Conservation (phyloP, 2,329 filamentous ascomycete species). For the Hymenoscyphus infarciens region DNA sequence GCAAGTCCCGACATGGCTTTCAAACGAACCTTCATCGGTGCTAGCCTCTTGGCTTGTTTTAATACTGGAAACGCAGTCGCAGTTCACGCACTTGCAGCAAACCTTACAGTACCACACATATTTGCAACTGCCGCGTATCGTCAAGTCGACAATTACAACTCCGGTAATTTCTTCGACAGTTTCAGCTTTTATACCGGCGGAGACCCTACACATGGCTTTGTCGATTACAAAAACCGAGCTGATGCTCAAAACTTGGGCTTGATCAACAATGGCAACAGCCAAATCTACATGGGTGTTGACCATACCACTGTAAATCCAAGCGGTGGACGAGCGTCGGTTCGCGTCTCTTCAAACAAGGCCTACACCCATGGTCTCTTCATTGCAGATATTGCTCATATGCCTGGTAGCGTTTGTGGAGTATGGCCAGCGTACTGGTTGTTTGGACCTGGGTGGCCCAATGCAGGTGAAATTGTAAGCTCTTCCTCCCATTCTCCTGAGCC, state of each 20-base stretch:
- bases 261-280: slow-evolving; percentile 52
- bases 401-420: slow-evolving; percentile 63
- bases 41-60: slow-evolving; percentile 14
- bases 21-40: slow-evolving; percentile 8
- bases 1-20: slow-evolving; percentile 11
- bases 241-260: slow-evolving; percentile 54
- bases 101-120: slow-evolving; percentile 15
- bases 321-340: slow-evolving; percentile 56
- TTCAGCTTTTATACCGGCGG: slow-evolving; percentile 49
- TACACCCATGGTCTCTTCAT: slow-evolving; percentile 68
- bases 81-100: slow-evolving; percentile 13
- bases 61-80: slow-evolving; percentile 12
- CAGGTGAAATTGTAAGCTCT: slow-evolving; percentile 52
- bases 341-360: slow-evolving; percentile 60
- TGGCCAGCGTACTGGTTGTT: slow-evolving; percentile 65
- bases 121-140: slow-evolving; percentile 16
- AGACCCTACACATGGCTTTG: slow-evolving; percentile 66
- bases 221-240: slow-evolving; percentile 52
- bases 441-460: slow-evolving; percentile 54
- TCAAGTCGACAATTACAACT: slow-evolving; percentile 40
- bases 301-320: slow-evolving; percentile 50
- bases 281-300: slow-evolving; percentile 69
- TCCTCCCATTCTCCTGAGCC: not conserved
- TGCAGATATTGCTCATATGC: slow-evolving; percentile 71
- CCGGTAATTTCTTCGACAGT: slow-evolving; percentile 43